Conservation (phyloP, 805 yeast species). For the Lachancea nothofagi region DNA sequence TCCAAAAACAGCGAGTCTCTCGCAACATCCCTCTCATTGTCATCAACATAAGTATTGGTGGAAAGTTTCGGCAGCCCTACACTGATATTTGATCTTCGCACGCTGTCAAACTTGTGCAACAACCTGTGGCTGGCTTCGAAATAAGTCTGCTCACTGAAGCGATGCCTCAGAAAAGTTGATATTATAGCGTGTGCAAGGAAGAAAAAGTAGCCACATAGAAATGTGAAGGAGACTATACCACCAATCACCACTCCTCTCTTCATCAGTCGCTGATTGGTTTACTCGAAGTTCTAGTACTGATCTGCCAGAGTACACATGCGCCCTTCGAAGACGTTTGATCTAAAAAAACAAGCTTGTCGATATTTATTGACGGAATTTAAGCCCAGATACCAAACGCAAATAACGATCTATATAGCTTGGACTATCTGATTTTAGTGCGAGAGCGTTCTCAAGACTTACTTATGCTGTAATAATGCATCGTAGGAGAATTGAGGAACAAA, state of each 20-base stretch:
- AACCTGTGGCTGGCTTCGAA: slow-evolving; percentile 16
- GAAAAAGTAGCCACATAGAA: not conserved
- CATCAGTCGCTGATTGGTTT: not conserved
- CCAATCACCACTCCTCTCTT: slow-evolving; percentile 1
- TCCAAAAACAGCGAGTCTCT: not conserved
- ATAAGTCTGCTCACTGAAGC: not conserved
- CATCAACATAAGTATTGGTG: slow-evolving; percentile 24
- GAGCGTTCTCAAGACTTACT: no score
- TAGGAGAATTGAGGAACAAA: no score
- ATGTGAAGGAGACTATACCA: not conserved
- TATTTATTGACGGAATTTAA: no score
- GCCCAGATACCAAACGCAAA: no score
- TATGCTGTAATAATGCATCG: no score
- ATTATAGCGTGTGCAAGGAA: slow-evolving; percentile 6
- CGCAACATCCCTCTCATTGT: slow-evolving; percentile 8
- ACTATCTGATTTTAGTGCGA: no score
- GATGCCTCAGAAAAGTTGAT: slow-evolving; percentile 2
- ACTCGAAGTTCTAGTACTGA: no score
- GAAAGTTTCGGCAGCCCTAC: slow-evolving; percentile 22
- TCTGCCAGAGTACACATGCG: no score
- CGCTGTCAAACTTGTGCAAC: slow-evolving; percentile 15
- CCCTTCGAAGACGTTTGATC: no score
- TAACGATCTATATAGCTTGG: no score
- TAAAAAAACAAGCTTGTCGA: no score
- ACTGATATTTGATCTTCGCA: slow-evolving; percentile 9